A percentile compares a stretch with the other conserved stretches of the same genome.
Conservation (phyloP, 1,139 yeast genomes). For the Nematodospora anomalae region DNA sequence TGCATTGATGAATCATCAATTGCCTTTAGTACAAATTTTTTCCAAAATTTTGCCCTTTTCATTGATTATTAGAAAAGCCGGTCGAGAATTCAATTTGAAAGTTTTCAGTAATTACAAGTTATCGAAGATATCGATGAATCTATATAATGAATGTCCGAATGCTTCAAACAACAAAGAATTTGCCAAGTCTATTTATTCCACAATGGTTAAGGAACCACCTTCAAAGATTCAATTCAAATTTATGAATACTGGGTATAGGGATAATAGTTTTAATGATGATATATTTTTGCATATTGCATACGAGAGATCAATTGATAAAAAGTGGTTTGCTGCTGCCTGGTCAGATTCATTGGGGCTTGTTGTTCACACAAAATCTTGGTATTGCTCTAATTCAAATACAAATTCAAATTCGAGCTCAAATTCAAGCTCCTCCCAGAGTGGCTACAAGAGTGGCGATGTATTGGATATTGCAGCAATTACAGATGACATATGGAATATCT, state of each 20-base stretch:
- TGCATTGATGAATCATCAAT: constrained; percentile 37
- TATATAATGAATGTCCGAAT: constrained; percentile 62
- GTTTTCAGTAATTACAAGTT: constrained; percentile 51
- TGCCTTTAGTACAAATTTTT: constrained; percentile 47
- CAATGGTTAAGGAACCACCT: constrained; percentile 48
- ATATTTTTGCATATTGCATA: constrained; percentile 82
- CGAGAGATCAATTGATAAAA: constrained; percentile 74
- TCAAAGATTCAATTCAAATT: constrained; percentile 53
- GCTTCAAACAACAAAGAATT: constrained; percentile 14
- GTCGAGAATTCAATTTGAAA: constrained; percentile 41
- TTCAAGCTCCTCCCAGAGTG: neutral
- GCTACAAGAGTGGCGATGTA: constrained; percentile 17
- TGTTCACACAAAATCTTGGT: constrained; percentile 68
- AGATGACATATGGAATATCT: constrained; percentile 43
- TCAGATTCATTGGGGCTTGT: constrained; percentile 77
- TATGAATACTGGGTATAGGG: constrained; percentile 26
- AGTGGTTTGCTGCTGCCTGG: constrained; percentile 90
- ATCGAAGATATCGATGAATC: constrained; percentile 53
- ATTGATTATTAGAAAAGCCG: constrained; percentile 38
- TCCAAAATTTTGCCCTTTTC: constrained; percentile 60
- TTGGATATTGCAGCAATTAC: constrained; percentile 35
- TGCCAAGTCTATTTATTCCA: constrained; percentile 33
- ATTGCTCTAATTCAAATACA: constrained; percentile 31
- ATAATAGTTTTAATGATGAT: constrained; percentile 53
- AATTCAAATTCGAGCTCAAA: constrained; percentile 2